phyloP scores from a whole-genome alignment of 495 filamentous ascomycete species.

The Schizothecium vesticola region DNA sequence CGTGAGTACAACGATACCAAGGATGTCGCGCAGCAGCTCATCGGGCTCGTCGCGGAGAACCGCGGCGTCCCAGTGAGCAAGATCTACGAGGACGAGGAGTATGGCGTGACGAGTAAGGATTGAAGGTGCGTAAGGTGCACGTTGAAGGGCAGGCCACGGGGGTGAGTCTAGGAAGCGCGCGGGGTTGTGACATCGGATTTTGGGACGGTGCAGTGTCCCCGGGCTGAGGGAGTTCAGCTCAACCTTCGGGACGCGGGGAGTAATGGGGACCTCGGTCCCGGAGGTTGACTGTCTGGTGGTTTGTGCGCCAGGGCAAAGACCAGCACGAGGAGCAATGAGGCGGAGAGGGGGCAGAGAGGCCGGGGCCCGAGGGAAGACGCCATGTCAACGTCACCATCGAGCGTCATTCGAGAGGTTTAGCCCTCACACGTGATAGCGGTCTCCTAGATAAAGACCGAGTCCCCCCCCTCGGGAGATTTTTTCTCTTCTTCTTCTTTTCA shows the following conservation, averaged over 20 bases:
- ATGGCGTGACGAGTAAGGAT: neutral
- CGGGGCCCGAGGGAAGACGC: neutral
- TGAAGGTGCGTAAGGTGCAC: neutral
- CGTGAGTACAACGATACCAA: slow-evolving; percentile 76
- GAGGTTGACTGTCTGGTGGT: neutral
- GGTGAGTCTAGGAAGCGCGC: neutral
- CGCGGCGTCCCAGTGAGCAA: slow-evolving; percentile 56
- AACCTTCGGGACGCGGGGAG: neutral
- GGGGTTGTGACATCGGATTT: neutral
- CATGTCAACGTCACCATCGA: neutral
- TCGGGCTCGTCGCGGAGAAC: slow-evolving; percentile 67
- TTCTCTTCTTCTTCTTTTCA: neutral
- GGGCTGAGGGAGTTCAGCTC: neutral
- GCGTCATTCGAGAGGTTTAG: neutral
- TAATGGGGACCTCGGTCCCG: neutral
- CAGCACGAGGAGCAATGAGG: neutral
- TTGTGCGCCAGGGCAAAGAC: neutral
- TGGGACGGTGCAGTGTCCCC: neutral
- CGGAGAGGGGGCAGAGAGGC: neutral
- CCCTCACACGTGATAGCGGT: neutral
- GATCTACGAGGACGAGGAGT: slow-evolving; percentile 24
- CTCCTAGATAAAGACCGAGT: neutral
- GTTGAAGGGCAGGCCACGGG: no score
- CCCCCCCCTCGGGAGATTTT: neutral
- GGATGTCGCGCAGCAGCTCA: slow-evolving; percentile 63